These are phyloP conservation scores for Austroboletus festivus DNA, from an alignment of 768 basidiomycete species.

Conservation along the genomic window DNA sequence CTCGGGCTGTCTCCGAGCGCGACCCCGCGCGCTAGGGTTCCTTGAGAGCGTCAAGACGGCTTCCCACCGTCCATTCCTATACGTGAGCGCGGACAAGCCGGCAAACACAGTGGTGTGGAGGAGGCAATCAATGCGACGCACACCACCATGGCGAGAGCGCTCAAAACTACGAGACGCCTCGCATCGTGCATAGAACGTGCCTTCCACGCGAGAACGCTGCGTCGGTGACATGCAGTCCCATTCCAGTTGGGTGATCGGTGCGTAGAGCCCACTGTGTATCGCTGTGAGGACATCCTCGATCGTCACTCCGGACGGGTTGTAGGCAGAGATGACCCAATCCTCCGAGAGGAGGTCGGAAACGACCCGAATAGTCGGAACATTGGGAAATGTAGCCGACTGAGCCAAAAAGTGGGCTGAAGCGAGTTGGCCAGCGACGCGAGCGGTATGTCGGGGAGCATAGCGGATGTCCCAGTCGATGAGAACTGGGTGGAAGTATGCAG, in stretches of 20 bases:
- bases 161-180: constrained; percentile 35
- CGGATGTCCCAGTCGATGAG: constrained; percentile 51
- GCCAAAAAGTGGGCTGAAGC: constrained; percentile 29
- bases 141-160: constrained; percentile 37
- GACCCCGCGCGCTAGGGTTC: constrained; percentile 18
- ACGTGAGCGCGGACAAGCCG: constrained; percentile 44
- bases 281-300: constrained; percentile 48
- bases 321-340: constrained; percentile 40
- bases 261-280: constrained; percentile 40
- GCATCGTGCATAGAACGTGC: constrained; percentile 47
- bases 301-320: constrained; percentile 47
- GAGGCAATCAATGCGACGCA: constrained; percentile 49
- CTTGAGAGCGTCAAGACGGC: constrained; percentile 45
- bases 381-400: constrained; percentile 44
- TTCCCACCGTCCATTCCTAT: constrained; percentile 37
- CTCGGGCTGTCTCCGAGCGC: not conserved
- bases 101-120: constrained; percentile 48
- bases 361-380: constrained; percentile 37
- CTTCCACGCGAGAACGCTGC: constrained; percentile 42
- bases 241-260: constrained; percentile 38
- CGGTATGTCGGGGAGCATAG: constrained; percentile 33
- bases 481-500: constrained; percentile 8
- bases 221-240: constrained; percentile 42
- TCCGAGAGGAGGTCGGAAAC: constrained; percentile 46
- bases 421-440: constrained; percentile 9